These are phyloP conservation scores for Brasenia schreberi DNA, from an alignment of 164 flowering plant genomes.

Conservation along the genomic window DNA sequence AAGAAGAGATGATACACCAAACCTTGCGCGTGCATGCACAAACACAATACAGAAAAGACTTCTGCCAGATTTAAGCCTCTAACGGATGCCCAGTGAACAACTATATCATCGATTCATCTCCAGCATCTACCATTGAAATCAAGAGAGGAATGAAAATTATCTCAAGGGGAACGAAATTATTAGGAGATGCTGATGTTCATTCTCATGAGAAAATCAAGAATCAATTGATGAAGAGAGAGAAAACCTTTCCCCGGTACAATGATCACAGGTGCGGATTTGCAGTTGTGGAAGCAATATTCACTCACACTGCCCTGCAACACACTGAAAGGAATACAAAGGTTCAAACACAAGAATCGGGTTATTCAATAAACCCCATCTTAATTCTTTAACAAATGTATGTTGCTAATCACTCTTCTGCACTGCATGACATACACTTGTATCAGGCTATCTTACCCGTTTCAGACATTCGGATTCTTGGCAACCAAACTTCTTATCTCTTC, in stretches of 20 bases:
- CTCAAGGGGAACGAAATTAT: background rate
- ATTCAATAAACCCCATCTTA: background rate
- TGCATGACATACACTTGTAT: too few species aligned
- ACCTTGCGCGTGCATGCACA: background rate
- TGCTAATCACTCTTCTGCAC: background rate
- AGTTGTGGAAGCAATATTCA: constrained; percentile 75
- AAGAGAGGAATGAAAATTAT: too few species aligned
- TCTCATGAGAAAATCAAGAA: background rate
- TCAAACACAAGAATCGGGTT: background rate
- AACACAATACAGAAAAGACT: background rate
- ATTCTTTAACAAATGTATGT: background rate
- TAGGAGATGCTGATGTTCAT: background rate
- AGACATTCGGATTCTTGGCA: background rate
- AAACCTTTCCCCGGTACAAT: constrained; percentile 84
- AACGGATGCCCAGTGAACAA: background rate
- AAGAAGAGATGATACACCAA: background rate
- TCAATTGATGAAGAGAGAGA: background rate
- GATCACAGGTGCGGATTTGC: constrained; percentile 72
- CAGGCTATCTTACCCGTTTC: too few species aligned
- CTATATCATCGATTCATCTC: background rate
- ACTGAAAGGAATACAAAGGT: constrained; percentile 21
- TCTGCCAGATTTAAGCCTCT: background rate
- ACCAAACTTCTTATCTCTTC: background rate
- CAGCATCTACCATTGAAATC: background rate
- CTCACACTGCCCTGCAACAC: constrained; percentile 80